Percentiles rank a stretch among this genome's conserved stretches.
These are phyloP conservation scores for Fusarium sp. DNA, from an alignment of 2,329 filamentous ascomycete genomes.

Conservation along the genomic window DNA sequence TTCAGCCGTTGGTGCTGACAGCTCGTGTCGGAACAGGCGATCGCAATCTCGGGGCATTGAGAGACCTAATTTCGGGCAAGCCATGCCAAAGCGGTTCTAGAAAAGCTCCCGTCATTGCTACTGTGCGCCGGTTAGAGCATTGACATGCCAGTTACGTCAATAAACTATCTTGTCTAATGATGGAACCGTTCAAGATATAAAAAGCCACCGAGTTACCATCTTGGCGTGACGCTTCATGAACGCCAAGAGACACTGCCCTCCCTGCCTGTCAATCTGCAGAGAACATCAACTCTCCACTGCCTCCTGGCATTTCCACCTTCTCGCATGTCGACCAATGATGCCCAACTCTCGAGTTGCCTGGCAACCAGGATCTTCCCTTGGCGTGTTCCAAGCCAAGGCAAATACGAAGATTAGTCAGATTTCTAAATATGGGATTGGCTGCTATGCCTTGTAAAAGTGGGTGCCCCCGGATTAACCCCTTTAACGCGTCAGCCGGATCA, in stretches of 20 bases:
- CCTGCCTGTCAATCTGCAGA: background rate
- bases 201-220: background rate
- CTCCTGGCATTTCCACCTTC: background rate
- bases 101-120: background rate
- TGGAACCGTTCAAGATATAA: background rate
- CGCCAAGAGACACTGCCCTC: background rate
- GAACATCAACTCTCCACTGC: background rate
- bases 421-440: slow-evolving; percentile 27
- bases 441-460: slow-evolving; percentile 7
- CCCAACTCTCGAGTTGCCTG: slow-evolving; percentile 18
- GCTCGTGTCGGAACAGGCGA: background rate
- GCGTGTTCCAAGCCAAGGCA: slow-evolving; percentile 14
- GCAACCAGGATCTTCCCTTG: slow-evolving; percentile 26
- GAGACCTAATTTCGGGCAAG: background rate
- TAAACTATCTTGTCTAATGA: background rate
- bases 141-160: background rate
- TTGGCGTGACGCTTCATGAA: background rate
- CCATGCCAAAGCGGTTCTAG: background rate
- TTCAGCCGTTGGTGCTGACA: background rate
- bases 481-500: slow-evolving; percentile 23
- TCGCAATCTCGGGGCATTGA: slow-evolving; percentile 9
- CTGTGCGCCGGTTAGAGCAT: background rate
- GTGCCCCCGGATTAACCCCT: slow-evolving; percentile 34
- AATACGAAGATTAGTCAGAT: slow-evolving; percentile 28
- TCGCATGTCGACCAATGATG: slow-evolving; percentile 11